phyloP scores from a whole-genome alignment of 176 grass and related monocot genomes.

The sorghum (Sorghum bicolor) region DNA sequence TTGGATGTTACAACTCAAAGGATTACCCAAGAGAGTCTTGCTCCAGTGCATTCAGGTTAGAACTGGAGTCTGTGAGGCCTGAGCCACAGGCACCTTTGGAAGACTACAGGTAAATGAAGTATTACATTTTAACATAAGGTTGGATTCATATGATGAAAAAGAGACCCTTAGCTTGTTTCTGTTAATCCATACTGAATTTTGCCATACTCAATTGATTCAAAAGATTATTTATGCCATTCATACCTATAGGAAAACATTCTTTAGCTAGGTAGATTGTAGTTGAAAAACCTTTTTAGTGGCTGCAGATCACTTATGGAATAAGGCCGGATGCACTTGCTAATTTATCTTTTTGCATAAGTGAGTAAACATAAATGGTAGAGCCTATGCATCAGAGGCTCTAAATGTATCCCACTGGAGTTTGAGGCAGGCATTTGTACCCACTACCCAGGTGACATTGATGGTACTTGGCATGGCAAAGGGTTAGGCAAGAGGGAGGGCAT shows the following conservation, averaged over 20 bases:
- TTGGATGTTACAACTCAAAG: conserved; percentile 83
- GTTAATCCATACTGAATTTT: not conserved
- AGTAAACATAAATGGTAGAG: conserved; percentile 3
- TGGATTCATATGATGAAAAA: conserved; percentile 21
- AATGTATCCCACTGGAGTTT: not conserved
- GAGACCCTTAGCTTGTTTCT: not conserved
- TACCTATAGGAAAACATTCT: not conserved
- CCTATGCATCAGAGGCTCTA: not conserved
- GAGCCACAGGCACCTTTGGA: conserved; percentile 83
- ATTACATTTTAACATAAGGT: conserved; percentile 4
- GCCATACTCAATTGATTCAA: not conserved
- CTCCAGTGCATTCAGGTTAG: conserved; percentile 76
- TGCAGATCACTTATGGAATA: conserved; percentile 7
- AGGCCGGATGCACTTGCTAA: not conserved
- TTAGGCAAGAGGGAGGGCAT: not conserved
- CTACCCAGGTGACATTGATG: not conserved
- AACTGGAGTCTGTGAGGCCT: conserved; percentile 83
- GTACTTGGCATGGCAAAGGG: not conserved
- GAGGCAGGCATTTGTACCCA: not conserved
- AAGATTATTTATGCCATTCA: not conserved
- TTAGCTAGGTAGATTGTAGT: conserved; percentile 8
- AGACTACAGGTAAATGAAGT: conserved; percentile 74
- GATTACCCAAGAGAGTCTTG: conserved; percentile 86
- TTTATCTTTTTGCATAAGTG: conserved; percentile 2
- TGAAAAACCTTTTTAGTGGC: conserved; percentile 2